phyloP scores from a whole-genome alignment of 148 eudicot species.

The Vaccinium macrocarpon region DNA sequence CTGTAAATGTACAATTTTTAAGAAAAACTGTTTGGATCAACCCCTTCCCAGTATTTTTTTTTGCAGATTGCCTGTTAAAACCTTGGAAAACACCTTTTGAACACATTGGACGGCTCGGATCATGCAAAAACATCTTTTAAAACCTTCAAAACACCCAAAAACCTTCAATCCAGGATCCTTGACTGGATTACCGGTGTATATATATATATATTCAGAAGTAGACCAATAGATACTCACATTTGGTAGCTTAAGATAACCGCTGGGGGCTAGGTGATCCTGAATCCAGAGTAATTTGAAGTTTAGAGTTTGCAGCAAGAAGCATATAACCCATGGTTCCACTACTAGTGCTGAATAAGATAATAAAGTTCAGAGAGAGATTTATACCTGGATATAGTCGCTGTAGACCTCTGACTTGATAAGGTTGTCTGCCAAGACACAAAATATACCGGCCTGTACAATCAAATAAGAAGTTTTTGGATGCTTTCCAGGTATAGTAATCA shows the following conservation, averaged over 20 bases:
- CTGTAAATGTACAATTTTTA: too few relatives aligned
- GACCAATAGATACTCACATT: conserved; percentile 48
- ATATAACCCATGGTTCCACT: not conserved
- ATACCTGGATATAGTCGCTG: conserved; percentile 72
- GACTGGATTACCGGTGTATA: too few relatives aligned
- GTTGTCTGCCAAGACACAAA: conserved; percentile 56
- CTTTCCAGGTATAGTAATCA: too few relatives aligned
- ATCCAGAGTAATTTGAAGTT: not conserved
- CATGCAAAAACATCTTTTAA: too few relatives aligned
- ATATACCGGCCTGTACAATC: conserved; percentile 59
- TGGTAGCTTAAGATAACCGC: conserved; percentile 90
- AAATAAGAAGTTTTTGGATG: not conserved
- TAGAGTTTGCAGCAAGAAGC: not conserved
- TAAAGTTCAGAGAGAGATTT: not conserved
- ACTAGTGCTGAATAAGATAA: not conserved
- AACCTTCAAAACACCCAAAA: too few relatives aligned
- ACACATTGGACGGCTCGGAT: too few relatives aligned
- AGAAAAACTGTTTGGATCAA: too few relatives aligned
- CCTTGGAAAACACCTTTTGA: too few relatives aligned
- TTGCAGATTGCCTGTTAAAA: too few relatives aligned
- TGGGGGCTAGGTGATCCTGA: conserved; percentile 92
- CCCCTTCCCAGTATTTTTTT: too few relatives aligned
- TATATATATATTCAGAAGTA: too few relatives aligned
- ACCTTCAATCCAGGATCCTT: too few relatives aligned
- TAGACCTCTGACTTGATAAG: conserved; percentile 71